Conservation (phyloP, 129 eudicot genomes). For the Pittosporum tobira region DNA sequence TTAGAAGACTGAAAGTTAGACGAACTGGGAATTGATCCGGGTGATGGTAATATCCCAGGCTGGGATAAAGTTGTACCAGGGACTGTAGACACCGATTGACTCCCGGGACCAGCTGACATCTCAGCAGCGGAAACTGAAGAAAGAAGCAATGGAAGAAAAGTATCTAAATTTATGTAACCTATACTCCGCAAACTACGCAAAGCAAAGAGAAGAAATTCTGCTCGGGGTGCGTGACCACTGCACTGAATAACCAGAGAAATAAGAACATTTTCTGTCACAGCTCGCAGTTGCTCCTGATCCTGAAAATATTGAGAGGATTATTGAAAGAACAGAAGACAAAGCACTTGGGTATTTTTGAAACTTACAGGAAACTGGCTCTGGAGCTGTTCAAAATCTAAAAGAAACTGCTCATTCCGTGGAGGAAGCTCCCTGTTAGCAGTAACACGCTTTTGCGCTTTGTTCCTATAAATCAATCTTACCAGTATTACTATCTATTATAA, state of each 20-base stretch:
- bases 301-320: too few relatives aligned
- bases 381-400: slow-evolving; percentile 77
- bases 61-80: slow-evolving; percentile 60
- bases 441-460: slow-evolving; percentile 91
- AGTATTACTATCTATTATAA: slow-evolving; percentile 4
- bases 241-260: slow-evolving; percentile 86
- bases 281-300: slow-evolving; percentile 88
- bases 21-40: slow-evolving; percentile 39
- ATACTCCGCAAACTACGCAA: slow-evolving; percentile 67
- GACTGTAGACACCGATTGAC: slow-evolving; percentile 42
- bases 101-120: slow-evolving; percentile 46
- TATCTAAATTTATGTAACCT: slow-evolving; percentile 78
- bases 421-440: slow-evolving; percentile 88
- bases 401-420: slow-evolving; percentile 83
- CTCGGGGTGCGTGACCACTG: slow-evolving; percentile 89
- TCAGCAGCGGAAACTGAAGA: slow-evolving; percentile 82
- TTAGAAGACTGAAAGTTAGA: slow-evolving; percentile 68
- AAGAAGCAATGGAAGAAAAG: slow-evolving; percentile 90
- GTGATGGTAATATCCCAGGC: slow-evolving; percentile 53
- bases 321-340: background rate
- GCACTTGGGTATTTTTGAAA: background rate
- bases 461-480: slow-evolving; percentile 35
- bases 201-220: slow-evolving; percentile 86
- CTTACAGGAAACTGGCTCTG: slow-evolving; percentile 78
- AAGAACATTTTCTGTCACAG: slow-evolving; percentile 79